A percentile compares a stretch with the other conserved stretches of the same genome.
Evolutionary conservation across 225 moss, liverwort and hornwort species (phyloP).

Genomic region (Pseudoscleropodium purum): DNA sequence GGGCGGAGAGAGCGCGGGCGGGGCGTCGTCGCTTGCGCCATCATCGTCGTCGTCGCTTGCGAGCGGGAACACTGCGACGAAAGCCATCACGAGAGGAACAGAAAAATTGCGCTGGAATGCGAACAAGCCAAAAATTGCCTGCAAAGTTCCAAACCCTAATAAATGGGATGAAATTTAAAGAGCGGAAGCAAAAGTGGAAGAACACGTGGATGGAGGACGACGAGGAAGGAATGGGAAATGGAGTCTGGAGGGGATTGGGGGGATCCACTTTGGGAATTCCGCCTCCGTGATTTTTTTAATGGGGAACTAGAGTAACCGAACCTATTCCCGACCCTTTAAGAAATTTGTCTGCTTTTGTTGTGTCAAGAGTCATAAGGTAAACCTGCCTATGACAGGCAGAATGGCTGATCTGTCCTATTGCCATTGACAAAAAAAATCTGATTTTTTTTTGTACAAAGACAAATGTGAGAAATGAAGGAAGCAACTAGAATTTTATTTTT

Average conservation of each 20-base stretch:
- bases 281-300: neutral
- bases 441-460: no score
- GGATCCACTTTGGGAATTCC: neutral
- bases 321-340: neutral
- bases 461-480: no score
- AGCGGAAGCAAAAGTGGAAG: neutral
- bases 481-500: no score
- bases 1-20: neutral
- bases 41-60: neutral
- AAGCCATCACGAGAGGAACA: neutral
- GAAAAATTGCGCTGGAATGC: no score
- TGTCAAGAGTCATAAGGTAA: neutral
- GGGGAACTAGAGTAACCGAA: neutral
- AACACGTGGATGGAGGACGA: neutral
- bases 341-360: neutral
- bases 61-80: neutral
- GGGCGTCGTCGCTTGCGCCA: neutral
- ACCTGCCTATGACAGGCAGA: no score
- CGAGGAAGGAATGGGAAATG: neutral
- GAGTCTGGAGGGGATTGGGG: neutral
- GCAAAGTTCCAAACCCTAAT: neutral
- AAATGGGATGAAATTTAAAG: neutral
- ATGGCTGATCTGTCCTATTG: no score
- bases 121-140: neutral
- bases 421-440: no score